Base-by-base conservation (phyloP, 148 eudicot genomes). In the Polygonum maritimum region DNA sequence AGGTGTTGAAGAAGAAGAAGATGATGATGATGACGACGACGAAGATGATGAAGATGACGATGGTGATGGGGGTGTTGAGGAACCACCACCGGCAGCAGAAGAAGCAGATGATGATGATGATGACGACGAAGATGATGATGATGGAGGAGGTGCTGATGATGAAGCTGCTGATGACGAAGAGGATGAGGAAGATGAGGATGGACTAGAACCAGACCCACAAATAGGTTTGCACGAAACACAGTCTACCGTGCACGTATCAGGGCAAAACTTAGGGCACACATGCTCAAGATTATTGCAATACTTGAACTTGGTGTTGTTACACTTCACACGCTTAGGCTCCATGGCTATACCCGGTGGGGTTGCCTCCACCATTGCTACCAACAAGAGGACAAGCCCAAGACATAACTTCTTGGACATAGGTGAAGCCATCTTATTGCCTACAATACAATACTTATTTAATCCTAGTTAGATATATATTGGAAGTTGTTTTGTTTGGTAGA, bases 201-300 rank as follows among this genome's bases (percentile, higher is more conserved):
- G 58, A 9, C 13, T 47, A 71, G 49, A 21, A 35, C 31, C 22
- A 3, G 76, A 40, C 38, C 41, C 76, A 49, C 63, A 74, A n/a
- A 71, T 71, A n/a, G 74, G 74, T 71, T 19, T 41, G 31, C 74
- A 71, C n/a, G 74, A 71, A 71, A n/a, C 31, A 10, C 74, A 71
- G 3, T 71, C 51, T 41, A 71, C 74, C 33, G 48, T 41, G 39
- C 74, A 71, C 44, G 48, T 9, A 8, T 44, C 35, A n/a, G 74
- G 74, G 35, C 74, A 71, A 41, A 40, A 40, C 36, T 41, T 71
- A 44, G 74, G 74, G 13, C 74, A 71, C 31, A 71, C 74, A 71
- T 71, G 74, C 33, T 71, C 74, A 71, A 71, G 74, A 33, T 71
- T 71, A 41, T 71, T 71, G 5, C 74, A 71, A 12, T 40, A 41